phyloP scores from a whole-genome alignment of 2,329 filamentous ascomycete genomes.

The Ceratocystis papillata region DNA sequence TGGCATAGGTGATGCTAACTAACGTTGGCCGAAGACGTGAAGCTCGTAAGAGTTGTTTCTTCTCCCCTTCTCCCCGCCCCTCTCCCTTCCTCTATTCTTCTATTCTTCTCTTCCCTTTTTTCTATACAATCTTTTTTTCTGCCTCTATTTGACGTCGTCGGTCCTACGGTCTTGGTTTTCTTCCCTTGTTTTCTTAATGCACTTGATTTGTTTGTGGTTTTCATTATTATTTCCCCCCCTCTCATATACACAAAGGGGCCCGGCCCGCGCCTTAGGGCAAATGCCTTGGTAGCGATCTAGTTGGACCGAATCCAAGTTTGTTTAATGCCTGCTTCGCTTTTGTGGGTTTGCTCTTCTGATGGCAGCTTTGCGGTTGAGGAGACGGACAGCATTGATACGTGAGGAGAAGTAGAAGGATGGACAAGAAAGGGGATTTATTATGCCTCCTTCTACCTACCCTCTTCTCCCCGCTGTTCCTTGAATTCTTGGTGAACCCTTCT shows the following conservation, averaged over 20 bases:
- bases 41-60: background rate
- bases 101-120: conserved; percentile 3
- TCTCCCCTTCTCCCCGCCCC: conserved; percentile 15
- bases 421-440: background rate
- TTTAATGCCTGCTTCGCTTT: conserved; percentile 12
- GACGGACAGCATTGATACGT: background rate
- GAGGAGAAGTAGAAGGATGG: background rate
- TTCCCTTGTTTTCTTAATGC: conserved; percentile 24
- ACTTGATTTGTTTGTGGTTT: conserved; percentile 17
- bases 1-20: background rate
- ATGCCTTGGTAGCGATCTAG: background rate
- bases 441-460: background rate
- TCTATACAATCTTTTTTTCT: conserved; percentile 25
- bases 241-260: conserved; percentile 3
- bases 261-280: conserved; percentile 1
- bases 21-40: background rate
- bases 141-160: conserved; percentile 19
- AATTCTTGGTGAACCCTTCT: no score
- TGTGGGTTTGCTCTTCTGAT: conserved; percentile 7
- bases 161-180: conserved; percentile 16
- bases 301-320: conserved; percentile 2
- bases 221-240: background rate
- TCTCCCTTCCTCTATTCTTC: conserved; percentile 21
- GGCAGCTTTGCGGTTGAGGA: no score
- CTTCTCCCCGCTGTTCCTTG: background rate